Evolutionary conservation across 1,284 basidiomycete genomes (phyloP).

Genomic region (Serendipita sp.): DNA sequence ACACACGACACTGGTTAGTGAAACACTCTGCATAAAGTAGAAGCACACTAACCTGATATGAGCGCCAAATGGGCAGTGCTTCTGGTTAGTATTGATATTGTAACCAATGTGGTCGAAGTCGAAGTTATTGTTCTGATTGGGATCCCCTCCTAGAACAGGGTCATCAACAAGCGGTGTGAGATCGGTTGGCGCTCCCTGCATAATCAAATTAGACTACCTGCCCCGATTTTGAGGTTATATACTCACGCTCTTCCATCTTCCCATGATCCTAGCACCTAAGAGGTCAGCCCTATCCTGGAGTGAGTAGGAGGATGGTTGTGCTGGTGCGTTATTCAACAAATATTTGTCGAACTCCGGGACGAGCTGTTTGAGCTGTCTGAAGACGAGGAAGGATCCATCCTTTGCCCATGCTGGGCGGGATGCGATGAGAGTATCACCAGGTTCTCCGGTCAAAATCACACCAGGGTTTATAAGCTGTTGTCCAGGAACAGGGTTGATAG

Average conservation of each 20-base stretch:
- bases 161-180: slow-evolving; percentile 12
- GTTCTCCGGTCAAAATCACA: slow-evolving; percentile 11
- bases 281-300: slow-evolving; percentile 31
- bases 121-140: slow-evolving; percentile 33
- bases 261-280: slow-evolving; percentile 38
- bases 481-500: slow-evolving; percentile 12
- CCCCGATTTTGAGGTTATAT: not conserved
- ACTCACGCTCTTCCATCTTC: slow-evolving; percentile 42
- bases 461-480: slow-evolving; percentile 12
- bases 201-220: not conserved
- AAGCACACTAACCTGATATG: slow-evolving; percentile 27
- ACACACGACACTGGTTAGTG: not conserved
- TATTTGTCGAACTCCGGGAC: slow-evolving; percentile 43
- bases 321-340: slow-evolving; percentile 29
- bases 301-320: slow-evolving; percentile 22
- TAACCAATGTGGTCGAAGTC: slow-evolving; percentile 22
- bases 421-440: slow-evolving; percentile 5
- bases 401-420: slow-evolving; percentile 11
- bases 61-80: slow-evolving; percentile 39
- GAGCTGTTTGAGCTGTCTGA: slow-evolving; percentile 39
- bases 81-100: slow-evolving; percentile 20
- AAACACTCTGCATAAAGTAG: not conserved
- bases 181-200: slow-evolving; percentile 14
- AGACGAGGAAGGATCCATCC: slow-evolving; percentile 17
- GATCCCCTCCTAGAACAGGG: slow-evolving; percentile 24